Evolutionary conservation across 352 stramenopile genomes (phyloP), one percentile per base, ranked within the genome.

Genomic region (Pythium aquatile): DNA sequence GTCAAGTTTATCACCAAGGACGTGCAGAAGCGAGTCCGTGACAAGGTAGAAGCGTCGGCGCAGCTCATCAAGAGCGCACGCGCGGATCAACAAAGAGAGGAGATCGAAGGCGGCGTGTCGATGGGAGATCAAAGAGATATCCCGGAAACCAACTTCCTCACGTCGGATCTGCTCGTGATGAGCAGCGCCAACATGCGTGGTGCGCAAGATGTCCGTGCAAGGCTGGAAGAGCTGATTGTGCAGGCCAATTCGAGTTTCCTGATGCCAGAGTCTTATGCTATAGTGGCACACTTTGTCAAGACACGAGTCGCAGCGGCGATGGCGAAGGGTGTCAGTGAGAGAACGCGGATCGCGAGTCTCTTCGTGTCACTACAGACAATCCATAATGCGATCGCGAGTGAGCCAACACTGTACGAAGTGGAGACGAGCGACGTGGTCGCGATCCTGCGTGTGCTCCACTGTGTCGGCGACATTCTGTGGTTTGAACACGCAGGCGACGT

Each of bases 381-480:
- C 2, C 42, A 16, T 6, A 3, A 13, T 6, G 5, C 5, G 1
- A 24, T 66, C 37, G 2, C 33, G 28, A 24, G 60, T 4, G 13
- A 60, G 13, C 35, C 29, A 35, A 10, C 11, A 17, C 58, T 65
- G 10, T 6, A 3, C 5, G 32, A 46, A 8, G 35, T 66, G 26
- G 28, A 30, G 0, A 1, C 10, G 0, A 6, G 32, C 6, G 53
- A 67, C 8, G 8, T 56, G 2, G 44, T 33, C 3, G 28, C 48
- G 5, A 69, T 69, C 13, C 26, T 69, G 24, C 63, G 29, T 30
- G 55, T 62, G 17, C 39, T 69, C 5, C 63, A 69, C 37, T 32
- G 32, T 40, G 37, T 69, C 20, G 63, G 55, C 30, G 55, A 69
- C 29, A 60, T 69, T 14, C 44, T 69, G 48, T 69, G 63, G 63